Conservation (phyloP, 352 stramenopile genomes). For the Phytophthora macrochlamydospora region DNA sequence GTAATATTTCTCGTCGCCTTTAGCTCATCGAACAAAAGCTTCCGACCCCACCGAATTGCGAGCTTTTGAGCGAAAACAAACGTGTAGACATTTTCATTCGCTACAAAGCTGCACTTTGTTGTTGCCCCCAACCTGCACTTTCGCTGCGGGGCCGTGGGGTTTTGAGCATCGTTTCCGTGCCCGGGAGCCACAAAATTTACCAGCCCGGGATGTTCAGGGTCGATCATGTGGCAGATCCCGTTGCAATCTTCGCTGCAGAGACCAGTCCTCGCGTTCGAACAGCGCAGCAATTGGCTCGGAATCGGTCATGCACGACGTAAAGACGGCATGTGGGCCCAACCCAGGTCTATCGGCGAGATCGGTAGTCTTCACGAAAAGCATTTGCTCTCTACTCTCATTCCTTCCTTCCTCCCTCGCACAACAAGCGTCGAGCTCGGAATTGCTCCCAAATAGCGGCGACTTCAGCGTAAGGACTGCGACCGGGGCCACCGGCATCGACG, state of each 20-base stretch:
- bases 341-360: constrained; percentile 17
- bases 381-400: constrained; percentile 14
- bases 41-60: too few species aligned
- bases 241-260: constrained; percentile 33
- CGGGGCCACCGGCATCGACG: not conserved
- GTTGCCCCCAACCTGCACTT: not conserved
- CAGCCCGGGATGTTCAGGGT: constrained; percentile 23
- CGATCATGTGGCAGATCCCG: constrained; percentile 32
- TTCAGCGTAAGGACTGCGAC: not conserved
- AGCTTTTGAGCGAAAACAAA: too few species aligned
- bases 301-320: constrained; percentile 21
- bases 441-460: not conserved
- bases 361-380: constrained; percentile 7
- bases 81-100: not conserved
- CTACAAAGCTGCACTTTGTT: not conserved
- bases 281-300: constrained; percentile 28
- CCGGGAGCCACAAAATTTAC: constrained; percentile 25
- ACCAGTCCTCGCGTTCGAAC: constrained; percentile 14
- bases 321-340: constrained; percentile 17
- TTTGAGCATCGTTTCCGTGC: too few species aligned
- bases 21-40: too few species aligned
- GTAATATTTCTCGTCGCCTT: too few species aligned
- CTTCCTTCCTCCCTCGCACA: constrained; percentile 20
- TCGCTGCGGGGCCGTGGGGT: too few species aligned
- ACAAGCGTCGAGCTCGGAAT: not conserved